Conservation (phyloP, 1,284 basidiomycete species). For the Boletus hoseneyae region DNA sequence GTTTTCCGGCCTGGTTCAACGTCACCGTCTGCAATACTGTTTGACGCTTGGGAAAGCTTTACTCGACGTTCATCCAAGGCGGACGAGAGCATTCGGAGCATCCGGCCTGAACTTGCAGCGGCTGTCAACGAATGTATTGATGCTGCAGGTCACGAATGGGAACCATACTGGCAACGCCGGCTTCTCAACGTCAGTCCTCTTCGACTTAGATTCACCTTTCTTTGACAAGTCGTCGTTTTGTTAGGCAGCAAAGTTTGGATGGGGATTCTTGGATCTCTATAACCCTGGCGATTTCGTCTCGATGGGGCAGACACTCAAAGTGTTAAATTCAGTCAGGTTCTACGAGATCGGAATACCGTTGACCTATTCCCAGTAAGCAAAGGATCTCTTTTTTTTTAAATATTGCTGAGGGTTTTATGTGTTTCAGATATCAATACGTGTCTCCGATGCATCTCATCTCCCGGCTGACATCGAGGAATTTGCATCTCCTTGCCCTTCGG, state of each 20-base stretch:
- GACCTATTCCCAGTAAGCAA: conserved; percentile 80
- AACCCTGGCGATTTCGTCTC: conserved; percentile 88
- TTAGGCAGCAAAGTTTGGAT: conserved; percentile 93
- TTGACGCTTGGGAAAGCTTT: conserved; percentile 91
- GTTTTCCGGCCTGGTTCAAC: conserved; percentile 92
- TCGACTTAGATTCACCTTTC: neutral
- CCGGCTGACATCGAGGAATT: conserved; percentile 82
- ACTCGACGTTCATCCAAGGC: conserved; percentile 81
- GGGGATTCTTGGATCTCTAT: conserved; percentile 89
- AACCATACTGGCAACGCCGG: conserved; percentile 83
- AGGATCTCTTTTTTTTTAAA: neutral
- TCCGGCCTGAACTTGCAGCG: conserved; percentile 79
- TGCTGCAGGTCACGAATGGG: conserved; percentile 92
- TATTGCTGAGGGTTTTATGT: conserved; percentile 1
- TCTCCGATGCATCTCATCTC: conserved; percentile 78
- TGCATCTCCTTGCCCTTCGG: conserved; percentile 91
- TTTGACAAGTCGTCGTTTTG: conserved; percentile 6
- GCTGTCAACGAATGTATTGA: conserved; percentile 94
- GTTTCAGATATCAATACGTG: conserved; percentile 66
- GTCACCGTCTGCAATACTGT: conserved; percentile 87
- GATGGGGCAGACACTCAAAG: conserved; percentile 90
- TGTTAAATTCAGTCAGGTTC: conserved; percentile 90
- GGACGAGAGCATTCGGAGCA: conserved; percentile 88
- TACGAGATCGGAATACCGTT: conserved; percentile 94
- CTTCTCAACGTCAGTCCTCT: conserved; percentile 65